A percentile compares a stretch with the other conserved stretches of the same genome.
Evolutionary conservation across 192 early-diverging fungal species (phyloP).

Genomic region (Radiomyces spectabilis): DNA sequence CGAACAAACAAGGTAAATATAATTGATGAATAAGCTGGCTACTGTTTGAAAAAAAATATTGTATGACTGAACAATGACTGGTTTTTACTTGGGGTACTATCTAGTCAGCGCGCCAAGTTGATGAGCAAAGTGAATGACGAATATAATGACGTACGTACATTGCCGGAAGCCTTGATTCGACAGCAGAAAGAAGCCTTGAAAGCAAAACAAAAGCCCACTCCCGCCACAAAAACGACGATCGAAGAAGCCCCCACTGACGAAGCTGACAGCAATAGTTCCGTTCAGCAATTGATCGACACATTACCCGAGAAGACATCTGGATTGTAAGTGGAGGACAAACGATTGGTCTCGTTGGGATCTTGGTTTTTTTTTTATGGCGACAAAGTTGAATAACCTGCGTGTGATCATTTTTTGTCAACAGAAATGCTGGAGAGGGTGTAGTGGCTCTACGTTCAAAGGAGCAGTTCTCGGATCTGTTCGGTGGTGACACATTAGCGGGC

Average conservation of each 20-base stretch:
- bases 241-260: constrained; percentile 18
- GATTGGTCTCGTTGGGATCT: neutral
- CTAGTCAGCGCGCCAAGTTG: constrained; percentile 59
- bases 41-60: neutral
- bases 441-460: constrained; percentile 29
- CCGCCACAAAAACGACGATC: constrained; percentile 10
- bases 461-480: constrained; percentile 36
- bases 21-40: neutral
- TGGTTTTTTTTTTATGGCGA: neutral
- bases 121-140: constrained; percentile 72
- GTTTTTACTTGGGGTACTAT: neutral
- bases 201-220: constrained; percentile 31
- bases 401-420: neutral
- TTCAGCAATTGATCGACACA: constrained; percentile 35
- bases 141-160: constrained; percentile 51
- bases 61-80: too few relatives aligned
- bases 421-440: constrained; percentile 21
- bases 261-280: constrained; percentile 26
- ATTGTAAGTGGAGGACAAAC: too few relatives aligned
- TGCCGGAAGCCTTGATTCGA: constrained; percentile 53
- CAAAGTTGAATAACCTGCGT: neutral
- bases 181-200: constrained; percentile 41
- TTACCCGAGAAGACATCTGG: constrained; percentile 33
- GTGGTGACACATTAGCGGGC: constrained; percentile 28
- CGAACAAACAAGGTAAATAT: constrained; percentile 25